These are phyloP conservation scores for Echinosophora koreensis DNA, from an alignment of 306 rosid species.

Conservation along the genomic window DNA sequence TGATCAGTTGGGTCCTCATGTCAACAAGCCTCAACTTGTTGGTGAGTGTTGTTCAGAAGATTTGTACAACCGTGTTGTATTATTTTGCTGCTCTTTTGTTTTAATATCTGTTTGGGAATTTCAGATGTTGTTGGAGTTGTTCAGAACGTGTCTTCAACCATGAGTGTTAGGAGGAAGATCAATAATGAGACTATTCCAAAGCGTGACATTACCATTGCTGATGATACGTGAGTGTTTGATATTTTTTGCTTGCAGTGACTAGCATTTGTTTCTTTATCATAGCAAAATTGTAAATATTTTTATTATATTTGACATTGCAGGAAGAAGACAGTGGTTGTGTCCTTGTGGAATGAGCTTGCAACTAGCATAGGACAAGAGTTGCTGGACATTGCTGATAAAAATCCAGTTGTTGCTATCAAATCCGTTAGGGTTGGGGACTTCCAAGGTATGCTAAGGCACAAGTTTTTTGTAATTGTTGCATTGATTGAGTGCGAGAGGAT, in stretches of 20 bases:
- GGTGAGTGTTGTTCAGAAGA: conserved; percentile 59
- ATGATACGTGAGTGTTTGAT: conserved; percentile 69
- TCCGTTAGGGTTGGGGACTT: conserved; percentile 90
- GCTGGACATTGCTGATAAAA: conserved; percentile 69
- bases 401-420: conserved; percentile 84
- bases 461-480: neutral
- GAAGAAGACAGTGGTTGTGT: conserved; percentile 85
- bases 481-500: neutral
- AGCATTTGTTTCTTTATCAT: neutral
- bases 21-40: conserved; percentile 74
- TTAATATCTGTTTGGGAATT: neutral
- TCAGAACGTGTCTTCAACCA: conserved; percentile 82
- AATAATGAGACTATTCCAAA: conserved; percentile 81
- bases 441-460: conserved; percentile 64
- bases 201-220: conserved; percentile 96
- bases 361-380: conserved; percentile 80
- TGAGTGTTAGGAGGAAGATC: conserved; percentile 87
- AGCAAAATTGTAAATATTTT: neutral
- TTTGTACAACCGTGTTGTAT: neutral
- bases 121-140: conserved; percentile 92
- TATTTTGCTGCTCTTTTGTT: neutral
- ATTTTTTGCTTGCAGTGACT: neutral
- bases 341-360: conserved; percentile 95
- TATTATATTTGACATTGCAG: conserved; percentile 55
- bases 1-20: conserved; percentile 88